Conservation (phyloP, 176 grass and related monocot genomes). For the Bothriochloa decipiens region DNA sequence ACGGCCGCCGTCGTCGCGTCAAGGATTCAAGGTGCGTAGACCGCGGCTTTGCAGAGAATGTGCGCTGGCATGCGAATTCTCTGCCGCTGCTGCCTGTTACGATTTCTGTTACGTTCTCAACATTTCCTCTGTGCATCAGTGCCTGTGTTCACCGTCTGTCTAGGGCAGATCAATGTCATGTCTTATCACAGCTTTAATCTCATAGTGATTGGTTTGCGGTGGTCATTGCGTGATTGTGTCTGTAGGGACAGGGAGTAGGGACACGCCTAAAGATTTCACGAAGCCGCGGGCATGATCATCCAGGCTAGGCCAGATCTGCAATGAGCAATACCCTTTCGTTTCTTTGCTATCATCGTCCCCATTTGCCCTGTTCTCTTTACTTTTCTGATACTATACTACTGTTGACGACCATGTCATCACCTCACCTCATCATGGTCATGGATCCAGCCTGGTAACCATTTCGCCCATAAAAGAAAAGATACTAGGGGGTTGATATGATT, state of each 20-base stretch:
- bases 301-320: conserved; percentile 40
- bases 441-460: conserved; percentile 44
- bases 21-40: conserved; percentile 31
- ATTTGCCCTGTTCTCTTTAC: not conserved
- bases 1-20: not conserved
- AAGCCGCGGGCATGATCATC: conserved; percentile 1
- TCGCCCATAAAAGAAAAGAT: not conserved
- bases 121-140: not conserved
- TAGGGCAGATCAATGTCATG: not conserved
- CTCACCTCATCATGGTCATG: conserved; percentile 17
- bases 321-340: not conserved
- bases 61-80: not conserved
- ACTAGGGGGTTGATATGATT: not conserved
- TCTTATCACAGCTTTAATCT: not conserved
- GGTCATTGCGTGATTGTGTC: not conserved
- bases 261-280: conserved; percentile 1
- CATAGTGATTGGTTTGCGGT: not conserved
- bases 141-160: not conserved
- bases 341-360: not conserved
- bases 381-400: not conserved
- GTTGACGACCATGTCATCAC: conserved; percentile 18
- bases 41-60: not conserved
- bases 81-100: not conserved
- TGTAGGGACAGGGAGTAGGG: not conserved
- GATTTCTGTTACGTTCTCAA: not conserved